These are phyloP conservation scores for Schoenoplectus triqueter DNA, from an alignment of 202 grass and related monocot genomes.

Conservation along the genomic window DNA sequence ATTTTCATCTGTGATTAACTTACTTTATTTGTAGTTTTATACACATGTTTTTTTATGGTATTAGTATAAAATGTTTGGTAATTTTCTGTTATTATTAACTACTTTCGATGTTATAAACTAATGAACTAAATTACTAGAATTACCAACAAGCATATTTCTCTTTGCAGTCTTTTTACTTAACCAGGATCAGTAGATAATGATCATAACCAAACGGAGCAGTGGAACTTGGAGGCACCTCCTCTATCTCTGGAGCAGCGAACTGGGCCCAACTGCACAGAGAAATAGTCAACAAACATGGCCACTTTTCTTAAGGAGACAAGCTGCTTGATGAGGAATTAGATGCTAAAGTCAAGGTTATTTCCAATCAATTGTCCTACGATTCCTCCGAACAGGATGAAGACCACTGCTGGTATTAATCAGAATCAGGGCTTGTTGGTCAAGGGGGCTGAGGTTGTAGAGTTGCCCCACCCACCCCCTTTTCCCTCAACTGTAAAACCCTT, in stretches of 20 bases:
- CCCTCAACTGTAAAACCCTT: constrained; percentile 35
- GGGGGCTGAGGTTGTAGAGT: constrained; percentile 48
- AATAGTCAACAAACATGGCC: constrained; percentile 62
- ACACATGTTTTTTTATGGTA: no score
- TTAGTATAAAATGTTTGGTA: no score
- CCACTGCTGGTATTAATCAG: constrained; percentile 31
- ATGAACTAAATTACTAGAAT: background rate
- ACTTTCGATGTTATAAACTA: no score
- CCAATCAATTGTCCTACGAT: constrained; percentile 3
- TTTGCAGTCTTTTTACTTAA: constrained; percentile 84
- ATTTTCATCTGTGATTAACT: no score
- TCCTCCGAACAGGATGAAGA: constrained; percentile 7
- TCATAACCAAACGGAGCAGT: constrained; percentile 72
- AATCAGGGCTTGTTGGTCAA: constrained; percentile 34
- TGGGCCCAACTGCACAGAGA: constrained; percentile 63
- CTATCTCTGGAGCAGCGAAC: constrained; percentile 78
- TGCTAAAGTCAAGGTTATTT: background rate
- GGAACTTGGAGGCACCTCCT: constrained; percentile 59
- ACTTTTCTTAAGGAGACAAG: constrained; percentile 38
- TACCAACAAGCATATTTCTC: background rate
- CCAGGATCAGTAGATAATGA: constrained; percentile 71
- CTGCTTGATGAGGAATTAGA: constrained; percentile 38
- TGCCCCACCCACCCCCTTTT: constrained; percentile 46
- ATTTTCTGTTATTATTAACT: no score
- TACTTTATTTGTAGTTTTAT: background rate